Percentiles rank a stretch among this genome's conserved stretches.
These are phyloP conservation scores for Picea mariana DNA, from an alignment of 83 land plant species.

Conservation along the genomic window DNA sequence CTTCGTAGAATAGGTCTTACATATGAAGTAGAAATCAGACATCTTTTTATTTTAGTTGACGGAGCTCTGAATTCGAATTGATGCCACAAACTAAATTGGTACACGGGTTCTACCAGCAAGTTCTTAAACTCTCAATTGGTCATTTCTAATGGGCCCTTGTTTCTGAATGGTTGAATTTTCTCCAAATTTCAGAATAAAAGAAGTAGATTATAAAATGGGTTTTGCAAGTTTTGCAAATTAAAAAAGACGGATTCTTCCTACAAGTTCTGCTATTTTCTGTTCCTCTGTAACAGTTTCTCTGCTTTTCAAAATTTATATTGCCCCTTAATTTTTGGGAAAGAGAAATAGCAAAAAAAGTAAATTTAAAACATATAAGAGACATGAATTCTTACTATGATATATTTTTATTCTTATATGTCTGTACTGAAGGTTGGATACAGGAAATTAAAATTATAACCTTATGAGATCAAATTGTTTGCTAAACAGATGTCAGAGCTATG, in stretches of 20 bases:
- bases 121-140: too few species aligned
- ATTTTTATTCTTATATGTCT: neutral
- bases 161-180: neutral
- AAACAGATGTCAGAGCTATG: slow-evolving; percentile 84
- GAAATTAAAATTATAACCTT: neutral
- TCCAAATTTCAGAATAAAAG: neutral
- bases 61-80: neutral
- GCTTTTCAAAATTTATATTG: neutral
- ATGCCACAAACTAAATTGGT: too few species aligned
- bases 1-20: too few species aligned
- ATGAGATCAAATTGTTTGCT: neutral
- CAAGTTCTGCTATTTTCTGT: neutral
- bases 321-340: neutral
- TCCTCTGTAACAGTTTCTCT: neutral
- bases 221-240: neutral
- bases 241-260: neutral
- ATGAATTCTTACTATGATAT: neutral
- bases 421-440: neutral
- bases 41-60: neutral
- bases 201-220: neutral
- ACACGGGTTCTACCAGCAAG: too few species aligned
- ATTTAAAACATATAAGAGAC: neutral
- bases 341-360: neutral
- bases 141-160: neutral
- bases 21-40: too few species aligned